Base-by-base conservation (phyloP, 805 yeast species). In the Saccharomycopsis babjevae region DNA sequence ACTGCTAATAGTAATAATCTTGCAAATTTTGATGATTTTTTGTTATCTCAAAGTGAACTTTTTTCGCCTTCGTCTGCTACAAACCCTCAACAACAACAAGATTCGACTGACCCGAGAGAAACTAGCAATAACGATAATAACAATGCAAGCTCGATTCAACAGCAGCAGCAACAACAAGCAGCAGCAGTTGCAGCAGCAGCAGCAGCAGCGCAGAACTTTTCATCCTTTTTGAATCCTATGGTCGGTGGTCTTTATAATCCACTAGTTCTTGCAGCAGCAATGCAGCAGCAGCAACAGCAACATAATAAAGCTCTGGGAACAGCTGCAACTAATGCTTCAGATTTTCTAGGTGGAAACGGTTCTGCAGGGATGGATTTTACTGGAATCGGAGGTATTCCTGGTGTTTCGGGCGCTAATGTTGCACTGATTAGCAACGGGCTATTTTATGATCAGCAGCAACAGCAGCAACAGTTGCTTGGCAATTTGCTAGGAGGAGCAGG, bases 31-130 rank as follows among this genome's bases (percentile, higher is more conserved):
- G 82, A 79, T 55, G 82, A 79, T 59, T 77, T 78, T 58, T 67
- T 81, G 56, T 79, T 80, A 50, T 83, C 81, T 64, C 83, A 80
- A 64, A 76, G 84, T 0, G 75, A 74, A 32, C 80, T 81, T 0
- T 71, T 76, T 60, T 75, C 76, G 36, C 78, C 74, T 10, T 56
- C 57, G 3, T 39, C 43, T 6, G 56, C 68, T 5, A 71, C 72
- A 7, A 63, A 64, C 30, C 16, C 54, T 20, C 50, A 10, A 7
- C 32, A 38, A 28, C 32, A 50, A n/a, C 50, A 25, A n/a, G 39
- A 25, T 3, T 28, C 46, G 7, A 15, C 22, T n/a, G 57, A 42
- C 30, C 32, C 20, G 30, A 39, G 40, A 16, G 59, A 40, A 28
- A 54, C 7, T 34, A 28, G 30, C 16, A 30, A 59, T 20, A 43